Conservation (phyloP, 768 basidiomycete species). For the Hydnum rufescens region DNA sequence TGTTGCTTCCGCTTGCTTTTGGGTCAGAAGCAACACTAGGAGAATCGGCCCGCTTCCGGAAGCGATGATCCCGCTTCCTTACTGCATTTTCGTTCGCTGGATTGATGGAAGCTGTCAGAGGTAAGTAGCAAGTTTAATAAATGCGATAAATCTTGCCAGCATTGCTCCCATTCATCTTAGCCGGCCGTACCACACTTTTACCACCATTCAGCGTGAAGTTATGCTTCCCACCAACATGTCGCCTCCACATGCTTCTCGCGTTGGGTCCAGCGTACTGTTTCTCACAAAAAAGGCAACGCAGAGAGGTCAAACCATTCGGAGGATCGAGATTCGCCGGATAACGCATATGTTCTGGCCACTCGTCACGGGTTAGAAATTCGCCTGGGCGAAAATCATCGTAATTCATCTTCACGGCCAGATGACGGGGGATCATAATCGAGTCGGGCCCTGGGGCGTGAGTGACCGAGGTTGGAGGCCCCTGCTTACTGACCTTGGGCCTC, state of each 20-base stretch:
- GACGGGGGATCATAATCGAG: slow-evolving; percentile 6
- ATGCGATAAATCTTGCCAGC: not conserved
- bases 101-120: not conserved
- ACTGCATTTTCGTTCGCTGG: not conserved
- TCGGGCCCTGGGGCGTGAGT: slow-evolving; percentile 6
- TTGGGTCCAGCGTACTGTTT: slow-evolving; percentile 9
- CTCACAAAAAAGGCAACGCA: slow-evolving; percentile 10
- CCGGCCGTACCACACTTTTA: slow-evolving; percentile 1
- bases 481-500: not conserved
- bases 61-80: not conserved
- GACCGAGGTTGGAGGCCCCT: not conserved
- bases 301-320: slow-evolving; percentile 5
- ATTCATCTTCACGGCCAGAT: slow-evolving; percentile 6
- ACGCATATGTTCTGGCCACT: slow-evolving; percentile 2
- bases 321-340: slow-evolving; percentile 9
- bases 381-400: slow-evolving; percentile 5
- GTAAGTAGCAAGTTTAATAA: not conserved
- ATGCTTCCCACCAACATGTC: slow-evolving; percentile 10
- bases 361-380: slow-evolving; percentile 7
- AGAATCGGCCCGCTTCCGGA: no score
- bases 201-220: slow-evolving; percentile 9
- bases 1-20: not conserved
- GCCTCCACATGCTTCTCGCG: slow-evolving; percentile 11
- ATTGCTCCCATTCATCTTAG: not conserved
- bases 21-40: no score